A percentile compares a stretch with the other conserved stretches of the same genome.
Evolutionary conservation across 1,139 yeast genomes (phyloP).

Genomic region (Trichomonascaceae sp.): DNA sequence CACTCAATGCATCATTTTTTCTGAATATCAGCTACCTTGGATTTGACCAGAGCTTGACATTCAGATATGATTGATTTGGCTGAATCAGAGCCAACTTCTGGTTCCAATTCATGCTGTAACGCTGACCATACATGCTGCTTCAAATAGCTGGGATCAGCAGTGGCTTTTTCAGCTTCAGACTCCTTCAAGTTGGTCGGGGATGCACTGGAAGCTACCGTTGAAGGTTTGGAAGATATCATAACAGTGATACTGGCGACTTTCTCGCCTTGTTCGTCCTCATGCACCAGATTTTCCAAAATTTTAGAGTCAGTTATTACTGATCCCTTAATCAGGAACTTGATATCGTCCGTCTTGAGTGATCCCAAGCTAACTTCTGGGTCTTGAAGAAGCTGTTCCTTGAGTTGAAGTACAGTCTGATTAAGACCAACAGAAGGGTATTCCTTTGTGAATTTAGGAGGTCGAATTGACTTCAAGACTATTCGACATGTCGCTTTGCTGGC

Average conservation of each 20-base stretch:
- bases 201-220: not conserved
- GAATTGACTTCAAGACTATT: slow-evolving; percentile 26
- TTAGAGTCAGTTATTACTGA: slow-evolving; percentile 28
- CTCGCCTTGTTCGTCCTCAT: slow-evolving; percentile 13
- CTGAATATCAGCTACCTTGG: not conserved
- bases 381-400: slow-evolving; percentile 27
- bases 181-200: slow-evolving; percentile 11
- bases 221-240: slow-evolving; percentile 15
- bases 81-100: not conserved
- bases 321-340: slow-evolving; percentile 27
- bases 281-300: slow-evolving; percentile 12
- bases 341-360: slow-evolving; percentile 19
- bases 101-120: not conserved
- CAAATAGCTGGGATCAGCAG: not conserved
- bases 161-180: slow-evolving; percentile 1
- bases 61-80: slow-evolving; percentile 1
- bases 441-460: slow-evolving; percentile 28
- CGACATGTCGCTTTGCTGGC: slow-evolving; percentile 10
- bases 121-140: slow-evolving; percentile 1
- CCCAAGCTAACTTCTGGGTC: slow-evolving; percentile 22
- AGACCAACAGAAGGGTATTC: slow-evolving; percentile 18
- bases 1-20: not conserved
- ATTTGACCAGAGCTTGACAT: slow-evolving; percentile 4
- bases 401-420: slow-evolving; percentile 22
- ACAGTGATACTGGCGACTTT: slow-evolving; percentile 21